These are phyloP conservation scores for Phlebiopsis gigantea DNA, from an alignment of 768 basidiomycete genomes.

Conservation along the genomic window DNA sequence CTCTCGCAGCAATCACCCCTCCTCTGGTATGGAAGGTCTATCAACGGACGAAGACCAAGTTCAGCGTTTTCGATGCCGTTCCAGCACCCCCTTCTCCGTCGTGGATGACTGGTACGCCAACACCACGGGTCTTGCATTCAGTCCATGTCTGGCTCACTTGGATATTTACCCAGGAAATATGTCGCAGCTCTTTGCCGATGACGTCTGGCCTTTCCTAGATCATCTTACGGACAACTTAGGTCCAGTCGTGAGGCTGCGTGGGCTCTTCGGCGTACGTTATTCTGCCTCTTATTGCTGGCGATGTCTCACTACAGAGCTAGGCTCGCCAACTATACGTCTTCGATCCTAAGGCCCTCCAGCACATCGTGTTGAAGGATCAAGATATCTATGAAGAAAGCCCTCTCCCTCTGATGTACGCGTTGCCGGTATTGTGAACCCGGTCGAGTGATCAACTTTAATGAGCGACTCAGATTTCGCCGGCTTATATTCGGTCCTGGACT, in stretches of 20 bases:
- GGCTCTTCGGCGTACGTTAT: constrained; percentile 40
- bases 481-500: constrained; percentile 16
- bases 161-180: not conserved
- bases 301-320: too few relatives aligned
- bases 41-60: not conserved
- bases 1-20: not conserved
- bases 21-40: not conserved
- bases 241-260: constrained; percentile 40
- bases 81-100: constrained; percentile 30
- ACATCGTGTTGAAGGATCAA: constrained; percentile 40
- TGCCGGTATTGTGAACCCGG: not conserved
- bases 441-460: too few relatives aligned
- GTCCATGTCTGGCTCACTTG: not conserved
- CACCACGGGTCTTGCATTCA: not conserved
- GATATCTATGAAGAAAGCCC: constrained; percentile 11
- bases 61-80: constrained; percentile 31
- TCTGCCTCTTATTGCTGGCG: not conserved
- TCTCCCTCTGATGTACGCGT: constrained; percentile 14
- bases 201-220: constrained; percentile 3
- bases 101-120: constrained; percentile 27
- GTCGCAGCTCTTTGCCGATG: not conserved
- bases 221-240: constrained; percentile 27
- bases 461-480: constrained; percentile 10
- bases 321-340: constrained; percentile 33
- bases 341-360: constrained; percentile 42